A percentile compares a stretch with the other conserved stretches of the same genome.
These are phyloP conservation scores for Corylus americana DNA, from an alignment of 306 rosid genomes.

Conservation along the genomic window DNA sequence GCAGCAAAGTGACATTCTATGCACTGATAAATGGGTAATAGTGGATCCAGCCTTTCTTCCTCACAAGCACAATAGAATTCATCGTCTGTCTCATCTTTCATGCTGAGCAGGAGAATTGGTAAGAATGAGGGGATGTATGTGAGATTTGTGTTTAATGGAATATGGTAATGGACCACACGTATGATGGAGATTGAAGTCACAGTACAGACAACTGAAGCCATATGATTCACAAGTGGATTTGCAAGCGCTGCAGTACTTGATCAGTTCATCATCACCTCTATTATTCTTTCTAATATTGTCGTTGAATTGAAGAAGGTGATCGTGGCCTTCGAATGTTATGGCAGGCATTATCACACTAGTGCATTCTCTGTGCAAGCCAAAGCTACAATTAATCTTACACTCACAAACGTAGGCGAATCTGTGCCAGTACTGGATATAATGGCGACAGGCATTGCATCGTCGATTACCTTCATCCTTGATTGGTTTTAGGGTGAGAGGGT, in stretches of 20 bases:
- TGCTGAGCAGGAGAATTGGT: not conserved
- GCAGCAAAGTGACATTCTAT: slow-evolving; percentile 5
- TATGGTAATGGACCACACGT: slow-evolving; percentile 15
- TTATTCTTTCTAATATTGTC: too few species aligned
- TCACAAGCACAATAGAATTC: slow-evolving; percentile 16
- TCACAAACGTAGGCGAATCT: not conserved
- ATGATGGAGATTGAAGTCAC: slow-evolving; percentile 5
- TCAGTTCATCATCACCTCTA: too few species aligned
- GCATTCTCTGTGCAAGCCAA: not conserved
- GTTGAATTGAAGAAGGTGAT: too few species aligned
- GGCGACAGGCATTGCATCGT: not conserved
- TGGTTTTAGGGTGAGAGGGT: too few species aligned
- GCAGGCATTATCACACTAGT: too few species aligned
- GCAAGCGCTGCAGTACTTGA: too few species aligned
- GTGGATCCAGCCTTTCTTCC: not conserved
- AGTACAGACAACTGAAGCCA: not conserved
- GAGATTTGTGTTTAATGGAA: not conserved
- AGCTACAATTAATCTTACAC: not conserved
- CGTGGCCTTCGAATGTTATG: too few species aligned
- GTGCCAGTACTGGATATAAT: not conserved
- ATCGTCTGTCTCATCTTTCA: slow-evolving; percentile 3
- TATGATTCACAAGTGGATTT: too few species aligned
- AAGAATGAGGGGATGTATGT: not conserved
- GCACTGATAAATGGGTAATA: not conserved
- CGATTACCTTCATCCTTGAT: too few species aligned